phyloP scores from a whole-genome alignment of 805 yeast genomes.

The Grigorovia humatica region DNA sequence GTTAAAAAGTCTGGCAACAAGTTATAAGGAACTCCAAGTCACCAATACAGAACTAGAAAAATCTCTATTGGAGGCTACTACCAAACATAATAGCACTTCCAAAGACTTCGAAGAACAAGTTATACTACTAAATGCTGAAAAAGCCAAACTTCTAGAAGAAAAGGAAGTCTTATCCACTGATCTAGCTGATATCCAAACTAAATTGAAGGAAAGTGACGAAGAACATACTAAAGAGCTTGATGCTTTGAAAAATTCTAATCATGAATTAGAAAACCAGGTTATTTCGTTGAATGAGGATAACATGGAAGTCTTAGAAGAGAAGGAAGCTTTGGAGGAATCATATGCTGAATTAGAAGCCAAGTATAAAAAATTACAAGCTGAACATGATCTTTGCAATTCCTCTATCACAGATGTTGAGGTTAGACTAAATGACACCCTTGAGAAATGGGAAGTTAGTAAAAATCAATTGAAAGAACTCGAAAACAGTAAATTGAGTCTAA shows the following conservation, averaged over 20 bases:
- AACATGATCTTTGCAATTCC: not conserved
- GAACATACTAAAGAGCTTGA: not conserved
- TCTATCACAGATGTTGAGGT: not conserved
- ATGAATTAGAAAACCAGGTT: constrained; percentile 1
- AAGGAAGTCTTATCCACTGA: constrained; percentile 3
- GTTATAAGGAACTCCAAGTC: constrained; percentile 20
- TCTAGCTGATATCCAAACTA: constrained; percentile 3
- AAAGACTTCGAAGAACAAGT: constrained; percentile 7
- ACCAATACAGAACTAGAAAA: constrained; percentile 17
- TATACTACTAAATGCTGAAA: constrained; percentile 4
- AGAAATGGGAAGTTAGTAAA: not conserved
- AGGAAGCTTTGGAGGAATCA: not conserved
- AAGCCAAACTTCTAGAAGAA: constrained; percentile 3
- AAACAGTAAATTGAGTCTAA: not conserved
- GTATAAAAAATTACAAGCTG: not conserved
- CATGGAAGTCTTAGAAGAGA: not conserved
- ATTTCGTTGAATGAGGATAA: not conserved
- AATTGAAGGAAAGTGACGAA: not conserved
- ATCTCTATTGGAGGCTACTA: constrained; percentile 6
- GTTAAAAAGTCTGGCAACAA: constrained; percentile 33
- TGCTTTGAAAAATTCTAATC: not conserved
- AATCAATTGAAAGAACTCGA: not conserved
- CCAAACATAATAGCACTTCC: constrained; percentile 8
- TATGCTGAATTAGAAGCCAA: constrained; percentile 1
- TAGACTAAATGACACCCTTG: not conserved